Base-by-base conservation (phyloP, 1,284 basidiomycete species). In the Malassezia cuniculi region DNA sequence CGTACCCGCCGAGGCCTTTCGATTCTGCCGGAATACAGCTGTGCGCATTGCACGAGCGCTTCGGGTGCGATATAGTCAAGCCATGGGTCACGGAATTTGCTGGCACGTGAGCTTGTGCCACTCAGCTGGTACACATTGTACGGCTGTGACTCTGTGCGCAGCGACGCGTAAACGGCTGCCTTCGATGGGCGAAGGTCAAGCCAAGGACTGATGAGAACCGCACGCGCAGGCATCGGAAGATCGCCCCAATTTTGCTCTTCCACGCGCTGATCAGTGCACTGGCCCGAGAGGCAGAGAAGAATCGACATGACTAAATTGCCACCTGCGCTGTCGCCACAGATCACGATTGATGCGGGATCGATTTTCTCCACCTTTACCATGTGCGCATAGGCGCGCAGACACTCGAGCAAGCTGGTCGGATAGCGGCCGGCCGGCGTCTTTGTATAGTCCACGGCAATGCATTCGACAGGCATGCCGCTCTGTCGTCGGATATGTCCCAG, bases 311-410 rank as follows among this genome's bases (percentile, higher is more conserved):
- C 39, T 7, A 66, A 33, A 31, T 60, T 62, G 28, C 50, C 63
- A 5, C 63, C 63, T 1, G 62, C 63, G 29, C 57, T 61, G 36
- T 66, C 63, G 22, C 63, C 63, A 2, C 57, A 56, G n/a, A 66
- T 26, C 12, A 53, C 53, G 31, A 66, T 63, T 33, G 32, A 34
- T 4, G 41, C 31, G 5, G 63, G 48, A 16, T 56, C 48, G 29
- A 63, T 48, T 4, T 46, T 41, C 36, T 66, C 61, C 10, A 55
- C 51, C 32, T 65, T 60, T 26, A 66, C 36, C 11, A 66, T 42
- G 43, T 66, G 60, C 5, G 60, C 62, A 31, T 66, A 66, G 49
- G 60, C 62, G 18, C 61, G 41, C 10, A 66, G 48, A 31, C 56
- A 60, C 44, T 66, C 54, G 14, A 66, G 49, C 21, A 66, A 41